Evolutionary conservation across 306 rosid genomes (phyloP), one percentile per base, ranked within the genome.

Genomic region (Corylus heterophylla): DNA sequence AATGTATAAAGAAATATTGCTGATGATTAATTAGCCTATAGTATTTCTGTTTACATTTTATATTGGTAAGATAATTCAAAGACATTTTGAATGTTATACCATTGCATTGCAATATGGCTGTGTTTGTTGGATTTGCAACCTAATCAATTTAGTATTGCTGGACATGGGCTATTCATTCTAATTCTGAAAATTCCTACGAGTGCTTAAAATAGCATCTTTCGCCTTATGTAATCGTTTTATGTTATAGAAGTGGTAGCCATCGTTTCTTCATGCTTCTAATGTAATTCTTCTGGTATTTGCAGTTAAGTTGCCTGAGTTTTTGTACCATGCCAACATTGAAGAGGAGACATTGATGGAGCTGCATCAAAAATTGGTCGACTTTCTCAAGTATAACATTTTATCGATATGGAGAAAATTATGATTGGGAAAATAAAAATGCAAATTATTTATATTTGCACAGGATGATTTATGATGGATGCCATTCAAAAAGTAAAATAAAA

Each of bases 221-320:
- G 69, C 44, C 49, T 35, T 22, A 50, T 71, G 58, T 4, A 58
- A 73, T 80, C 39, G 47, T 44, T 78, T 70, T 73, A 55, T 42
- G 64, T 27, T 51, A 35, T 49, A 31, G 77, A 67, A 75, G 20
- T 59, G 47, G 48, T n/a, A 74, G 49, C 1, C 31, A 42, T 22
- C 52, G 6, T 12, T 71, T 49, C 42, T 76, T 58, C 27, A 27
- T 42, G 54, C 51, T 79, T 81, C 67, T 83, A 62, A 54, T 82
- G 52, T 50, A 14, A 54, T 56, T 76, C 54, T 80, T 82, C 55
- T 80, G 76, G 50, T 49, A 76, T 71, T 70, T 83, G 88, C 87
- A 91, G 98, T 95, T 78, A 89, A 92, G 90, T 80, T 92, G 86
- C 98, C 98, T 3, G 98, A 91, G 89, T 66, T 92, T 62, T 78